These are phyloP conservation scores for Acaromyces ingoldii DNA, from an alignment of 1,284 basidiomycete genomes.

Conservation along the genomic window DNA sequence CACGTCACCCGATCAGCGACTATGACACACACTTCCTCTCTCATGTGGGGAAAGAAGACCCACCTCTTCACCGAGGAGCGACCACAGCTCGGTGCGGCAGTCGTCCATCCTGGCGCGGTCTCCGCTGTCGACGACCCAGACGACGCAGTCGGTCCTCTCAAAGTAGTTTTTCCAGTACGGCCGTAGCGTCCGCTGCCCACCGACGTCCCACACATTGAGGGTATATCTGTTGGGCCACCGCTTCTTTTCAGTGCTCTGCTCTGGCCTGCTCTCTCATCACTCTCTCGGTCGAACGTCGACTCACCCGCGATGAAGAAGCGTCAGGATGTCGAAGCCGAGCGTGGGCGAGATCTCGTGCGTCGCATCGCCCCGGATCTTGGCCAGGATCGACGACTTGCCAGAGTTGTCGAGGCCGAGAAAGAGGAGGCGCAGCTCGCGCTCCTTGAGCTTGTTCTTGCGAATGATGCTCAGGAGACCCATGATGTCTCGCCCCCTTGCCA, in stretches of 20 bases:
- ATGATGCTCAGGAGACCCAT: slow-evolving; percentile 90
- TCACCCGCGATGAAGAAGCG: slow-evolving; percentile 80
- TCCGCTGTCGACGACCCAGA: slow-evolving; percentile 97
- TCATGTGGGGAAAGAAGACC: no score
- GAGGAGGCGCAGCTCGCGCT: slow-evolving; percentile 89
- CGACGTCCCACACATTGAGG: slow-evolving; percentile 96
- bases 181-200: slow-evolving; percentile 86
- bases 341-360: slow-evolving; percentile 65
- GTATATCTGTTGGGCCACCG: slow-evolving; percentile 63
- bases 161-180: slow-evolving; percentile 99
- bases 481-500: no score
- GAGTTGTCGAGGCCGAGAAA: slow-evolving; percentile 99
- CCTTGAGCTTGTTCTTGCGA: slow-evolving; percentile 76
- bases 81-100: slow-evolving; percentile 79
- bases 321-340: slow-evolving; percentile 97
- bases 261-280: neutral
- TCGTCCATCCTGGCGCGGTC: slow-evolving; percentile 84
- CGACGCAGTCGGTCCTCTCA: slow-evolving; percentile 93
- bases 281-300: slow-evolving; percentile 44
- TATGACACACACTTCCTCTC: no score
- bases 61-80: slow-evolving; percentile 84
- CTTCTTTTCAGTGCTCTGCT: neutral
- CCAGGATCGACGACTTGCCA: slow-evolving; percentile 96
- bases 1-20: neutral
- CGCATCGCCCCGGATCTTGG: slow-evolving; percentile 61